Conservation (phyloP, 2,329 filamentous ascomycete genomes). For the Acephala macrosclerotiorum region DNA sequence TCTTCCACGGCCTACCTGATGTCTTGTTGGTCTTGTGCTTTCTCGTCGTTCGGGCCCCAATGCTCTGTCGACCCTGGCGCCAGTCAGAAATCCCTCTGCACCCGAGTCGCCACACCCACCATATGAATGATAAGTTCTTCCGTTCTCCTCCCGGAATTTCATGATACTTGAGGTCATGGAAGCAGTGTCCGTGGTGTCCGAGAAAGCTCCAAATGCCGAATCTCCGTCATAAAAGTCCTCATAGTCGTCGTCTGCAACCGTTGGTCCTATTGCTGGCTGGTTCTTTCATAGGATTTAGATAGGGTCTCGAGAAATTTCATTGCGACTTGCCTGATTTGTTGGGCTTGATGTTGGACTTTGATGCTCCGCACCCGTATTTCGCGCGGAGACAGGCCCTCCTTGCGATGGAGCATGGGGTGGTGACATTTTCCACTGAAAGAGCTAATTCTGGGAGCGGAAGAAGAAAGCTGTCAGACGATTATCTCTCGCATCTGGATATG, state of each 20-base stretch:
- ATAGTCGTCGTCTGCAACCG: conserved; percentile 15
- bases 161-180: conserved; percentile 37
- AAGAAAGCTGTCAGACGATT: neutral
- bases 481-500: neutral
- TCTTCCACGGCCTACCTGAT: conserved; percentile 20
- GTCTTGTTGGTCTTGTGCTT: conserved; percentile 31
- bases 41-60: conserved; percentile 34
- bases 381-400: neutral
- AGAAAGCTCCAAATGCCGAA: conserved; percentile 28
- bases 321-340: conserved; percentile 7
- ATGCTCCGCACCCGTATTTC: neutral
- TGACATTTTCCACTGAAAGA: neutral
- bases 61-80: conserved; percentile 28
- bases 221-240: conserved; percentile 27
- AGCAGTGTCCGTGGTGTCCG: conserved; percentile 29
- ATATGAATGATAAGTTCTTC: conserved; percentile 37
- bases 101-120: conserved; percentile 6
- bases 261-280: conserved; percentile 3
- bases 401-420: neutral
- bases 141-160: conserved; percentile 36
- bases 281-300: neutral
- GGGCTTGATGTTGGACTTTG: conserved; percentile 3
- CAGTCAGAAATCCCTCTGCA: neutral
- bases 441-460: neutral
- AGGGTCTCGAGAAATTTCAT: neutral